Evolutionary conservation across 805 yeast species (phyloP).

Genomic region (Kockiozyma suomiensis): DNA sequence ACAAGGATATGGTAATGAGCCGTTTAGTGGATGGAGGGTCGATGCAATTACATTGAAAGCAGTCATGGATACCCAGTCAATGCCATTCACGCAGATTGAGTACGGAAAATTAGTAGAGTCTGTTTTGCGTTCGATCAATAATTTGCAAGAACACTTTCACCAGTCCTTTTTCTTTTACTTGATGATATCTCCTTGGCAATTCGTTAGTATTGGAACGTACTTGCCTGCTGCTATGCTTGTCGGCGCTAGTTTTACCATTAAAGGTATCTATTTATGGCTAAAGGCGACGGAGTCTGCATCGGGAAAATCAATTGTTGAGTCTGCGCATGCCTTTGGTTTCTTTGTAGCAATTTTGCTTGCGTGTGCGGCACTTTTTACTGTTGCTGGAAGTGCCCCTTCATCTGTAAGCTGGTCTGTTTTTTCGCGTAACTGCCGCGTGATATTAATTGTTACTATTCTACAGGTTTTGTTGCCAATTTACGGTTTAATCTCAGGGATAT

Average conservation of each 20-base stretch:
- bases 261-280: slow-evolving; percentile 52
- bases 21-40: slow-evolving; percentile 94
- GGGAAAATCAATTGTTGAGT: slow-evolving; percentile 37
- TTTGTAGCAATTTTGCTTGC: slow-evolving; percentile 39
- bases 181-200: slow-evolving; percentile 70
- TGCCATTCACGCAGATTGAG: slow-evolving; percentile 73
- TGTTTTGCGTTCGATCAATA: slow-evolving; percentile 83
- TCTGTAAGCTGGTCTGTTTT: slow-evolving; percentile 1
- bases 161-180: slow-evolving; percentile 95
- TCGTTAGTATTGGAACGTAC: slow-evolving; percentile 93
- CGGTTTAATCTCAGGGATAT: neutral
- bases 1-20: slow-evolving; percentile 73
- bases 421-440: neutral
- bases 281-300: neutral
- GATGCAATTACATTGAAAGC: slow-evolving; percentile 86
- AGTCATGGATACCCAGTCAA: slow-evolving; percentile 33
- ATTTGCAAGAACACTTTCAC: slow-evolving; percentile 91
- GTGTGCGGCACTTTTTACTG: slow-evolving; percentile 19
- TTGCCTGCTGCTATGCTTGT: slow-evolving; percentile 80
- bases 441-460: neutral
- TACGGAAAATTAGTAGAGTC: slow-evolving; percentile 91
- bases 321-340: slow-evolving; percentile 42
- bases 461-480: neutral
- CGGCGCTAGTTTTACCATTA: slow-evolving; percentile 67
- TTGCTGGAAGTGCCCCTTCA: slow-evolving; percentile 13